Evolutionary conservation across 2,329 filamentous ascomycete species (phyloP).

Genomic region (Eutypa lata): DNA sequence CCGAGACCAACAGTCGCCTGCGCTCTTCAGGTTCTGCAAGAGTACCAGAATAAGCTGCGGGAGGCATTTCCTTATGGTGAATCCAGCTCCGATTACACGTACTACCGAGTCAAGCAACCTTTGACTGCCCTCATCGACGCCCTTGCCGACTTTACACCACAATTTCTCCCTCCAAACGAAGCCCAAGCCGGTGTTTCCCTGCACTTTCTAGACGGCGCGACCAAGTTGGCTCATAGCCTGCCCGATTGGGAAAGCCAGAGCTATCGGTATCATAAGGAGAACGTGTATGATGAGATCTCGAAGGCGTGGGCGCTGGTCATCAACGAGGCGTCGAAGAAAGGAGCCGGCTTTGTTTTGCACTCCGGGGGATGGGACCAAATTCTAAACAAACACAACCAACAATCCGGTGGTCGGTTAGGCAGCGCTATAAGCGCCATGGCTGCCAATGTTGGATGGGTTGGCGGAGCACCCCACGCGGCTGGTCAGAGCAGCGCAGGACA

Average conservation of each 20-base stretch:
- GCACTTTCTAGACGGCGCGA: conserved; percentile 84
- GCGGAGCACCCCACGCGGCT: conserved; percentile 33
- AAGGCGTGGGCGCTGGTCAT: conserved; percentile 92
- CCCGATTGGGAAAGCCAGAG: conserved; percentile 88
- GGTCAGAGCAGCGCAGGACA: conserved; percentile 32
- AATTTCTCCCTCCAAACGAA: conserved; percentile 92
- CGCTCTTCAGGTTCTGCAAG: conserved; percentile 74
- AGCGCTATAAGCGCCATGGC: conserved; percentile 76
- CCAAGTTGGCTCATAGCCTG: conserved; percentile 82
- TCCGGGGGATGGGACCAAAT: conserved; percentile 91
- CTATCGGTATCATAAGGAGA: conserved; percentile 89
- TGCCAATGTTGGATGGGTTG: conserved; percentile 76
- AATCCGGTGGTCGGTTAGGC: conserved; percentile 77
- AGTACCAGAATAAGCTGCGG: conserved; percentile 77
- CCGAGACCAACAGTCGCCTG: conserved; percentile 83
- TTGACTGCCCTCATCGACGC: conserved; percentile 81
- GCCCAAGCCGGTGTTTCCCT: conserved; percentile 78
- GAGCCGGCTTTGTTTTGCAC: conserved; percentile 84
- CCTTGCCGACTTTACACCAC: conserved; percentile 88
- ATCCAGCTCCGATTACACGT: conserved; percentile 85
- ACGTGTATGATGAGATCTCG: conserved; percentile 93
- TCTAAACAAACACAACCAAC: conserved; percentile 81
- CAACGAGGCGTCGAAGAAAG: conserved; percentile 84
- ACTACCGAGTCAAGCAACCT: conserved; percentile 84
- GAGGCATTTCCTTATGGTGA: conserved; percentile 83